phyloP scores from a whole-genome alignment of 257 asterid species.

The Rhazya stricta region DNA sequence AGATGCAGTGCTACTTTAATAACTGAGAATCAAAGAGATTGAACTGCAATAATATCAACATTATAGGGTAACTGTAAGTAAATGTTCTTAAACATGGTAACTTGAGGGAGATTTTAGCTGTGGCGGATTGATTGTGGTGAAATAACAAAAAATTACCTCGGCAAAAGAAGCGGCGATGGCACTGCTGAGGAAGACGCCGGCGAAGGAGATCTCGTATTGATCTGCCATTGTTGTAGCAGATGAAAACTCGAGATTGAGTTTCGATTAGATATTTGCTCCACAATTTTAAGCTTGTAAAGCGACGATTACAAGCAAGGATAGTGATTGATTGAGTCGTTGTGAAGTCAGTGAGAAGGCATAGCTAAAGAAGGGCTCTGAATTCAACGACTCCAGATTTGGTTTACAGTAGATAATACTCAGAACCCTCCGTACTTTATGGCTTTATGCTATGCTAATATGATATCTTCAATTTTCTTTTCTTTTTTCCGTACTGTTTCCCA shows the following conservation, averaged over 20 bases:
- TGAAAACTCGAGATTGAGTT: not conserved
- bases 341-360: not conserved
- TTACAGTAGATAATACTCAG: not conserved
- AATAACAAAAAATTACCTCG: slow-evolving; percentile 47
- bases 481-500: no score
- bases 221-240: slow-evolving; percentile 59
- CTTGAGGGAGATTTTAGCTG: not conserved
- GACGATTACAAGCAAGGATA: not conserved
- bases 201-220: slow-evolving; percentile 63
- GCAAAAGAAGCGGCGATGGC: slow-evolving; percentile 91
- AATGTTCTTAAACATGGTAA: not conserved
- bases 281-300: not conserved
- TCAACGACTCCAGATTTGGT: not conserved
- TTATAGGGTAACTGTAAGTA: not conserved
- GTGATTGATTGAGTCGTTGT: not conserved
- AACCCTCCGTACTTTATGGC: no score
- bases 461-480: no score
- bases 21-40: not conserved
- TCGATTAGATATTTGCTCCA: not conserved
- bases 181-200: slow-evolving; percentile 61
- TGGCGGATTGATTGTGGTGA: not conserved
- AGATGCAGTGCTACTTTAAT: no score
- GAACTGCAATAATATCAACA: not conserved
- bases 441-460: no score
- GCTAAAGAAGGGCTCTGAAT: not conserved